These are phyloP conservation scores for Leccinum subgranulosum DNA, from an alignment of 768 basidiomycete genomes.

Conservation along the genomic window DNA sequence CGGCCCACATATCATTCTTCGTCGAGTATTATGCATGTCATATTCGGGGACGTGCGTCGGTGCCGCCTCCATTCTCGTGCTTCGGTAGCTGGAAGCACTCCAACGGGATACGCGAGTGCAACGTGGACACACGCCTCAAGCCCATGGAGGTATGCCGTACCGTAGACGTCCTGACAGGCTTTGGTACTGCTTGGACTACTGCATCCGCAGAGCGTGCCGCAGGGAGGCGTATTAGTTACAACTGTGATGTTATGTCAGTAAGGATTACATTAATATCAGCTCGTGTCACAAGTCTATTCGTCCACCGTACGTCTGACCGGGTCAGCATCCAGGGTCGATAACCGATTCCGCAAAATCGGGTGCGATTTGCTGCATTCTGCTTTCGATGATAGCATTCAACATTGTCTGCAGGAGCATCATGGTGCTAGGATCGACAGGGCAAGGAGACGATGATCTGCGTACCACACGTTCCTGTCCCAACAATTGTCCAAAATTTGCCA, in stretches of 20 bases:
- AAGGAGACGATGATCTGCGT: slow-evolving; percentile 23
- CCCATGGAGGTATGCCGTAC: slow-evolving; percentile 2
- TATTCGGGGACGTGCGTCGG: slow-evolving; percentile 6
- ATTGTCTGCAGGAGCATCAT: slow-evolving; percentile 21
- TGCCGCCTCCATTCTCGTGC: slow-evolving; percentile 6
- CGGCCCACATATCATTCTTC: slow-evolving; percentile 13
- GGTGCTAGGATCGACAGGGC: slow-evolving; percentile 6
- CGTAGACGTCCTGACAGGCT: slow-evolving; percentile 6
- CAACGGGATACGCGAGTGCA: slow-evolving; percentile 6
- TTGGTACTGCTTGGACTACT: slow-evolving; percentile 22
- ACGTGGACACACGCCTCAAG: slow-evolving; percentile 7
- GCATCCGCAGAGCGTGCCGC: slow-evolving; percentile 16
- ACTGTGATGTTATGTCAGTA: slow-evolving; percentile 29
- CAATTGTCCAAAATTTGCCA: slow-evolving; percentile 42
- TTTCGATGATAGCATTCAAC: slow-evolving; percentile 37
- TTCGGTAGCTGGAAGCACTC: slow-evolving; percentile 6
- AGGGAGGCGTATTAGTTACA: slow-evolving; percentile 17
- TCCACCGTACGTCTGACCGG: slow-evolving; percentile 3
- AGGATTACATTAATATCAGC: slow-evolving; percentile 27
- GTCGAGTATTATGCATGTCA: slow-evolving; percentile 23
- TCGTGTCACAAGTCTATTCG: slow-evolving; percentile 6
- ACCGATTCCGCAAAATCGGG: slow-evolving; percentile 9
- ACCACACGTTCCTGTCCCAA: slow-evolving; percentile 55
- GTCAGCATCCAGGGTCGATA: slow-evolving; percentile 14
- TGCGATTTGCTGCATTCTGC: slow-evolving; percentile 31